Percentiles rank a stretch among this genome's conserved stretches.
Evolutionary conservation across 2,329 filamentous ascomycete genomes (phyloP).

Genomic region (Xylariaceae sp.): DNA sequence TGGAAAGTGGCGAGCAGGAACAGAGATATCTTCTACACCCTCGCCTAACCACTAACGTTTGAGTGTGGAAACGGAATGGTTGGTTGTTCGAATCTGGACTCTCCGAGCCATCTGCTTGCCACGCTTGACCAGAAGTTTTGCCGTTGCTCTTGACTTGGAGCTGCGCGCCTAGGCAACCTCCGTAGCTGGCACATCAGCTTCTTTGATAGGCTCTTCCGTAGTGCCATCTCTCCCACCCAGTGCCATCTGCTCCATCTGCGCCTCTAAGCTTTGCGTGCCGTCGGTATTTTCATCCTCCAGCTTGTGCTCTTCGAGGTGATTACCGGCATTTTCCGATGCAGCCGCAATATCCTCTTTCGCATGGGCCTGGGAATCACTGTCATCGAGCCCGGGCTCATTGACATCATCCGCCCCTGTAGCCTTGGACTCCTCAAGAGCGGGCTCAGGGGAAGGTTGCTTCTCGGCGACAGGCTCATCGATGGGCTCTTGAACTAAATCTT

Average conservation of each 20-base stretch:
- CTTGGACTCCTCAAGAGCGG: neutral
- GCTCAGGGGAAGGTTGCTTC: constrained; percentile 1
- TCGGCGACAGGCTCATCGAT: constrained; percentile 6
- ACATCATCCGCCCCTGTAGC: no score
- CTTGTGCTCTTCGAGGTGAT: neutral
- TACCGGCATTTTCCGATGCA: neutral
- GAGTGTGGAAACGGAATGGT: no score
- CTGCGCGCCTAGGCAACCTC: neutral
- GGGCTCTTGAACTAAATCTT: constrained; percentile 15
- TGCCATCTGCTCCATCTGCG: neutral
- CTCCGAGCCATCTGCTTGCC: no score
- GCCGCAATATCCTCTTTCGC: constrained; percentile 2
- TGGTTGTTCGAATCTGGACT: no score
- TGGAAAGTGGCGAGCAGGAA: constrained; percentile 1
- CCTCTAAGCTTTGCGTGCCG: neutral
- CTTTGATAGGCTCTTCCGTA: neutral
- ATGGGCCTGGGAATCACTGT: constrained; percentile 2
- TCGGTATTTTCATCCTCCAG: neutral
- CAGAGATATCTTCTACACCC: constrained; percentile 23
- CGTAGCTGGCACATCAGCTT: neutral
- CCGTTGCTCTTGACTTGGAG: neutral
- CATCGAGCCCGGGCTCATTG: constrained; percentile 2
- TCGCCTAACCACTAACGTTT: constrained; percentile 1
- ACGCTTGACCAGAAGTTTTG: no score
- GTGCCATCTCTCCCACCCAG: neutral